Evolutionary conservation across 1,284 basidiomycete species (phyloP), one percentile per base, ranked within the genome.

Genomic region (Ceratobasidium sp.): DNA sequence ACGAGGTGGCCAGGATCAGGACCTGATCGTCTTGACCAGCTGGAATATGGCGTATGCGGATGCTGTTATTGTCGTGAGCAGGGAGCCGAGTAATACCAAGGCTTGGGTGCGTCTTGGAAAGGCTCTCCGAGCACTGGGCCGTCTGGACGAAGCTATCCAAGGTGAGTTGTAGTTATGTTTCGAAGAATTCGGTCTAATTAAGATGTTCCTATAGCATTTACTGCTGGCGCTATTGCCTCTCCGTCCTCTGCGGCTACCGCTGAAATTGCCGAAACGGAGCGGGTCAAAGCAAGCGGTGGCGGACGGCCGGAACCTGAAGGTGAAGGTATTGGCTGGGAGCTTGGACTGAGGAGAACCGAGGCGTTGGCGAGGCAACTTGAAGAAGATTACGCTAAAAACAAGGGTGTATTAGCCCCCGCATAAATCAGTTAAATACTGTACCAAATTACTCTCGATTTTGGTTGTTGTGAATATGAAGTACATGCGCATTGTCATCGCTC

Each of bases 21-120:
- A 12, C 42, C 49, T 33, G 64, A 13, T 44, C 26, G 28, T 1
- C 13, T 18, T 9, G 15, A 10, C 20, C 15, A 75, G 71, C 23
- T 75, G 71, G 71, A 64, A 40, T 60, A 64, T 75, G 71, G 71
- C 71, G 15, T 53, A 33, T 26, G 12, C 58, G 28, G 71, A 75
- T 53, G 71, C 71, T 23, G 60, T 44, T 18, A 49, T 33, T 63
- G 71, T 75, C 1, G 71, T 75, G 18, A 75, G 60, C 60, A 63
- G 64, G n/a, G 71, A 75, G 42, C 60, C 71, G 18, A 64, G 20
- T 44, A 75, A 75, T n/a, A 75, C 60, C 23, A 75, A 75, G 49
- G 71, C 71, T 7, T 75, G 71, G 71, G 61, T 75, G n/a, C 71
- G 71, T 6, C 53, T 75, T 5, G 71, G 71, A 0, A 75, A 75